phyloP scores from a whole-genome alignment of 441 rosid genomes.

The Cnidoscolus chayamansa region DNA sequence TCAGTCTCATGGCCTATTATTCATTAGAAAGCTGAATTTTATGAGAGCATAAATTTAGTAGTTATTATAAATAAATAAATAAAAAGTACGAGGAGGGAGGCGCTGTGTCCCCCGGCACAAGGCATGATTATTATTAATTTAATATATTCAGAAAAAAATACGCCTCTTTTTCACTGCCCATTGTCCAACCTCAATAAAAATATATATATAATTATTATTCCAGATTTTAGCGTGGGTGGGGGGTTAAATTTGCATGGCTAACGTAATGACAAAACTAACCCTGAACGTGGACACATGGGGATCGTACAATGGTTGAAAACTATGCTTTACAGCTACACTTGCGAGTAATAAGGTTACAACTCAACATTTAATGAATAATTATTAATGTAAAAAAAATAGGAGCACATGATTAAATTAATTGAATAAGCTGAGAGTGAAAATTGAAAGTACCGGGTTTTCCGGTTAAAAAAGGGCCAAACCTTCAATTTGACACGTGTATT shows the following conservation, averaged over 20 bases:
- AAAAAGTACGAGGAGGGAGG: slow-evolving; percentile 48
- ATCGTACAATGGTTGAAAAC: slow-evolving; percentile 5
- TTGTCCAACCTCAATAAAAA: too few species aligned
- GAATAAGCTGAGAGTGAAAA: neutral
- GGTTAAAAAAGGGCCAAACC: slow-evolving; percentile 23
- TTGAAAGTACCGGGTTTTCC: slow-evolving; percentile 35
- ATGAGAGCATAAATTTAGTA: too few species aligned
- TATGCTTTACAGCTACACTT: slow-evolving; percentile 32
- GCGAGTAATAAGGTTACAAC: neutral
- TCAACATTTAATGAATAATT: too few species aligned
- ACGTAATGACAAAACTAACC: neutral
- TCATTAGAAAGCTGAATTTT: too few species aligned
- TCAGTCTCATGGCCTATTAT: too few species aligned
- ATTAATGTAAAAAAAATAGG: neutral
- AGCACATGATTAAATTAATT: neutral
- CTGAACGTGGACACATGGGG: slow-evolving; percentile 10
- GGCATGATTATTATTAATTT: slow-evolving; percentile 12
- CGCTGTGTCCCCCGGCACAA: slow-evolving; percentile 53
- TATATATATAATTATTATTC: too few species aligned
- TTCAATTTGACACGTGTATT: slow-evolving; percentile 36
- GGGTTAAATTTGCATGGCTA: neutral
- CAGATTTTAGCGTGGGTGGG: neutral
- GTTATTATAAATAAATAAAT: too few species aligned
- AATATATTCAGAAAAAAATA: slow-evolving; percentile 15
- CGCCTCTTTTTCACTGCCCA: slow-evolving; percentile 39